phyloP scores from a whole-genome alignment of 345 rosid genomes.

The Ceriops zippeliana region DNA sequence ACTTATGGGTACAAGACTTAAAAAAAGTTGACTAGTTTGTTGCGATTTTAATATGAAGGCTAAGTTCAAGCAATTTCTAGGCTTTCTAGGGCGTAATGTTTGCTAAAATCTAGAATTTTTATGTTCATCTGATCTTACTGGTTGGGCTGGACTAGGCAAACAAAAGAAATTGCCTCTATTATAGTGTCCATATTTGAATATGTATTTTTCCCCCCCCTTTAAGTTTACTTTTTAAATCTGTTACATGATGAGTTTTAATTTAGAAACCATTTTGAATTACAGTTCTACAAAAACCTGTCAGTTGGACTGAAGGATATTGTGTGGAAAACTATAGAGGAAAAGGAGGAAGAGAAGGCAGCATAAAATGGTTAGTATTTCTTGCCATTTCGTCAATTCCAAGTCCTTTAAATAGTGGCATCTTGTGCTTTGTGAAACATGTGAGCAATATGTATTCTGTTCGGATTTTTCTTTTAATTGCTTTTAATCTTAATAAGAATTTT shows the following conservation, averaged over 20 bases:
- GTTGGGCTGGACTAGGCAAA: not conserved
- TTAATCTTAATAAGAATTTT: too few species aligned
- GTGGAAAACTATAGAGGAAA: slow-evolving; percentile 75
- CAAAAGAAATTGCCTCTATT: not conserved
- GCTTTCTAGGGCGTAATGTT: not conserved
- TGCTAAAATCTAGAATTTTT: not conserved
- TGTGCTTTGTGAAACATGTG: too few species aligned
- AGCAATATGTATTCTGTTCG: too few species aligned
- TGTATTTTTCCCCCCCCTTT: not conserved
- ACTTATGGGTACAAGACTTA: too few species aligned
- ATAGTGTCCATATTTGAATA: not conserved
- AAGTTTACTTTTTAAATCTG: not conserved
- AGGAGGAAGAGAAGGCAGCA: slow-evolving; percentile 27
- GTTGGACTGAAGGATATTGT: slow-evolving; percentile 90
- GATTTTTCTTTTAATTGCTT: too few species aligned
- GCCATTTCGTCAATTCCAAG: not conserved
- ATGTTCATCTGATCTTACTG: not conserved
- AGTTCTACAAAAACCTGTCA: slow-evolving; percentile 86
- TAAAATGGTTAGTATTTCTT: slow-evolving; percentile 14
- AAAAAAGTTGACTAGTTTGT: too few species aligned
- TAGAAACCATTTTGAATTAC: slow-evolving; percentile 8
- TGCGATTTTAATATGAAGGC: too few species aligned
- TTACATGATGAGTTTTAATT: not conserved
- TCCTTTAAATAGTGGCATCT: not conserved
- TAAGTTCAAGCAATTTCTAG: too few species aligned